phyloP scores from a whole-genome alignment of 345 rosid species.

The Arabidopsis suecica region DNA sequence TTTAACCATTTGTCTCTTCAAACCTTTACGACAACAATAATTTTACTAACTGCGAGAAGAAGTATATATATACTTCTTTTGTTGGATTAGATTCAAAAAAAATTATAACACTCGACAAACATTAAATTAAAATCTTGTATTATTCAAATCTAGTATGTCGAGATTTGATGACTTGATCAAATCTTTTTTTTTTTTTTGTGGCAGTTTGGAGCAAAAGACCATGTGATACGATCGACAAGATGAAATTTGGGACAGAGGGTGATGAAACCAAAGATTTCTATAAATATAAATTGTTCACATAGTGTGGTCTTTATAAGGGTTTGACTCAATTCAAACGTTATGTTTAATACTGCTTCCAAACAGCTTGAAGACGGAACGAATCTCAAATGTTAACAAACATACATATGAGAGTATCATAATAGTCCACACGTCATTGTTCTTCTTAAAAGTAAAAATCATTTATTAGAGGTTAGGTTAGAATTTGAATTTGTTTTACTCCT shows the following conservation, averaged over 20 bases:
- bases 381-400: slow-evolving; percentile 17
- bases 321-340: slow-evolving; percentile 30
- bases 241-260: slow-evolving; percentile 18
- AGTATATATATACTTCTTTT: no score
- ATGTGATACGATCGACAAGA: slow-evolving; percentile 16
- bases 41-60: no score
- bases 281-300: background rate
- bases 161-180: no score
- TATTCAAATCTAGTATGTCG: no score
- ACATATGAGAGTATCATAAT: background rate
- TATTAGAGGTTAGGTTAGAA: slow-evolving; percentile 35
- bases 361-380: slow-evolving; percentile 35
- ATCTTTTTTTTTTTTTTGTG: no score
- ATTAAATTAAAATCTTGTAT: no score
- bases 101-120: no score
- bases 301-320: slow-evolving; percentile 17
- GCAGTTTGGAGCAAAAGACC: slow-evolving; percentile 4
- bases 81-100: no score
- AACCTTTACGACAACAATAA: no score
- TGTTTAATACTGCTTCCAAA: slow-evolving; percentile 32
- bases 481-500: slow-evolving; percentile 11
- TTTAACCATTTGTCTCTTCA: no score
- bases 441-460: slow-evolving; percentile 9
- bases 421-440: slow-evolving; percentile 12
- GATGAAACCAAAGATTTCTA: slow-evolving; percentile 30